phyloP scores from a whole-genome alignment of 805 yeast species.

The Schizosaccharomyces cryophilus region DNA sequence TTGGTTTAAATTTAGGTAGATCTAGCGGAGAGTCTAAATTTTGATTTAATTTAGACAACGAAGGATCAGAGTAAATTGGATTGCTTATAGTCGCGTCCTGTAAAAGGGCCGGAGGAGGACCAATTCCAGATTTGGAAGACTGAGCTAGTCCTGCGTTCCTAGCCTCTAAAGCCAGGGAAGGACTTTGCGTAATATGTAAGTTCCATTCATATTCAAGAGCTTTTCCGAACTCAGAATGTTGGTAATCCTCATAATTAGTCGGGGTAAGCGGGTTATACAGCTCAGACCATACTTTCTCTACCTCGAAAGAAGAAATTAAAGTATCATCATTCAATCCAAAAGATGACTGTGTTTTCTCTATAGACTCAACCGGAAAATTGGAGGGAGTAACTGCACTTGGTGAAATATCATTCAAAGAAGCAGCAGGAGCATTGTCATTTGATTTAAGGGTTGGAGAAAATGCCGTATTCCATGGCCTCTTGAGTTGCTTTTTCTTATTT shows the following conservation, averaged over 20 bases:
- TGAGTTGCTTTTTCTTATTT: no score
- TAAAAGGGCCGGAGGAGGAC: neutral
- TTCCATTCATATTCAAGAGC: neutral
- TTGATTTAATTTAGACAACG: no score
- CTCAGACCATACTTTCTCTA: neutral
- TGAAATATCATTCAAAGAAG: no score
- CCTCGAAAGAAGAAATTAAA: neutral
- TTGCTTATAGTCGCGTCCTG: neutral
- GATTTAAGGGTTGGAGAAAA: no score
- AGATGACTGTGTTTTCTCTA: neutral
- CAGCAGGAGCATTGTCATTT: no score
- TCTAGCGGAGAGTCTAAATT: no score
- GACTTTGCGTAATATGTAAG: neutral
- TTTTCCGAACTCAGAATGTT: neutral
- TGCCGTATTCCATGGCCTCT: no score
- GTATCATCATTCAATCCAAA: neutral
- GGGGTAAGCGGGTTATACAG: neutral
- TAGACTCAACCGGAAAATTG: neutral
- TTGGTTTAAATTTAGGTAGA: neutral
- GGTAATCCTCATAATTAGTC: neutral
- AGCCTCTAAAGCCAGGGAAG: neutral
- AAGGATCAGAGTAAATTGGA: neutral
- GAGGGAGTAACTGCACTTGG: no score
- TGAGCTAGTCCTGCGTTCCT: neutral
- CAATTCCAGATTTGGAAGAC: neutral